Percentiles rank a stretch among this genome's conserved stretches.
Conservation (phyloP, 106 monocot species). For the Hemerocallis citrina region DNA sequence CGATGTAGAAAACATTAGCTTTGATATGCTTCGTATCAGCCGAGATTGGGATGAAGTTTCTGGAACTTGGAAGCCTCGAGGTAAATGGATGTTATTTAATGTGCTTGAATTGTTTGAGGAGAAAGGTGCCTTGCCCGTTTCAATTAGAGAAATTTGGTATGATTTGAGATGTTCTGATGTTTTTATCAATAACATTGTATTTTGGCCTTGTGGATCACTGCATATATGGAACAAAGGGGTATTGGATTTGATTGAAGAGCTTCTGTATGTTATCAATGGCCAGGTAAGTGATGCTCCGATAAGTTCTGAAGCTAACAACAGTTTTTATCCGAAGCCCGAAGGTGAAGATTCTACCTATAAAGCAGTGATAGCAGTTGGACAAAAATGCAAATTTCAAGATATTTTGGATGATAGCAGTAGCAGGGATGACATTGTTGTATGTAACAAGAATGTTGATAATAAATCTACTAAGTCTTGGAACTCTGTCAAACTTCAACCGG, state of each 20-base stretch:
- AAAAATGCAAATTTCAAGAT: too few species aligned
- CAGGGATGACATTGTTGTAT: not conserved
- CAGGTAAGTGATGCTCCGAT: too few species aligned
- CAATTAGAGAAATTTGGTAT: conserved; percentile 51
- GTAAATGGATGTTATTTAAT: conserved; percentile 32
- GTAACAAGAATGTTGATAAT: too few species aligned
- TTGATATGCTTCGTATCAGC: conserved; percentile 29
- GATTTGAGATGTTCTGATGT: conserved; percentile 17
- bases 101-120: conserved; percentile 23
- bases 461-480: conserved; percentile 14
- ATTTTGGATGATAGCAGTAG: too few species aligned
- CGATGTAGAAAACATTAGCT: conserved; percentile 17
- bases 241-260: conserved; percentile 24
- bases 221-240: conserved; percentile 23
- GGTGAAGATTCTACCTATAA: too few species aligned
- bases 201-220: conserved; percentile 29
- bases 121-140: conserved; percentile 31
- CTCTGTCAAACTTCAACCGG: conserved; percentile 15
- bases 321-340: too few species aligned
- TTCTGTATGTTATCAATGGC: not conserved
- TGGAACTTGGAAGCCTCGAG: conserved; percentile 42
- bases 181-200: conserved; percentile 23
- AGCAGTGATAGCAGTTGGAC: too few species aligned
- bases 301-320: too few species aligned
- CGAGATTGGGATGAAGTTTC: conserved; percentile 50